Base-by-base conservation (phyloP, 2,329 filamentous ascomycete genomes). In the Apiospora marii region DNA sequence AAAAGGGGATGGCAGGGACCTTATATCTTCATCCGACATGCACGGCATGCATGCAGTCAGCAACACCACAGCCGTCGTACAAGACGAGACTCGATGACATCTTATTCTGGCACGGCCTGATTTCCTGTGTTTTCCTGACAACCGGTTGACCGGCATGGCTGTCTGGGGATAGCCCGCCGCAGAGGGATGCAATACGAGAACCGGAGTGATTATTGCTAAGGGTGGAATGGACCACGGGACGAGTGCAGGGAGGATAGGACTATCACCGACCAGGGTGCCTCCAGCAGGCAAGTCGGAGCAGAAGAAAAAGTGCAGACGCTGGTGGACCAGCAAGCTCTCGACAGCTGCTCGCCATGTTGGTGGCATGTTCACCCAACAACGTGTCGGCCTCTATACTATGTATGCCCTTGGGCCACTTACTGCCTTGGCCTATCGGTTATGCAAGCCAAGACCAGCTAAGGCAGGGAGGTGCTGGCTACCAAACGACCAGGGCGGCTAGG, bases 21-120 rank as follows among this genome's bases (percentile, higher is more conserved):
- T 77, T 78, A 76, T 78, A 77, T 77, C 69, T 67, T 74, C 74
- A 67, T 75, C 76, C 70, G 70, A 74, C 71, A 75, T 74, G 73
- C 27, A 30, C 27, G 27, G 27, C 46, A 22, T 72, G 37, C 73
- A 27, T 67, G 70, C 67, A 71, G 64, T n/a, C 10, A 30, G 13
- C 53, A 53, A 7, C 53, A 67, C 67, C 7, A 24, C 68, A 46
- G 72, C 68, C 73, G 70, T 71, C 74, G 67, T 67, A 70, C 71
- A 72, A 74, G 73, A 75, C 74, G 58, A 72, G 64, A 61, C 70
- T 67, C 70, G 67, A 75, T 76, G 75, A 75, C 74, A 76, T 76
- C 58, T 74, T 73, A 69, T 48, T 68, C 71, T 72, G 24, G 37
- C 70, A 73, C 69, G 70, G 70, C 44, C 49, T 51, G 69, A 69